Conservation (phyloP, 2,329 filamentous ascomycete species). For the Aureobasidium sp. region DNA sequence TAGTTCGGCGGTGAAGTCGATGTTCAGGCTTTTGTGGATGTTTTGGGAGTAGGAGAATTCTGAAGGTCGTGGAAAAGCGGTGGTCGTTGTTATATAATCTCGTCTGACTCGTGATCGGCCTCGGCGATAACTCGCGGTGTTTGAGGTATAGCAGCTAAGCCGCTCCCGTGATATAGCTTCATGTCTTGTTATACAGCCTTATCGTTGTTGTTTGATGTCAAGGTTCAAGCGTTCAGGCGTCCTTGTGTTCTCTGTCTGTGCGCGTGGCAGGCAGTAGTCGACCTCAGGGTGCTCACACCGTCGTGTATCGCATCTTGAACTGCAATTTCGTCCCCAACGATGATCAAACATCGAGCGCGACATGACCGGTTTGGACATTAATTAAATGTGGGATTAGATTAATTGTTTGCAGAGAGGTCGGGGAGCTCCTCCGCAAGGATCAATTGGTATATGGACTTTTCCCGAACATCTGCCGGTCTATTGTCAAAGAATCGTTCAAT, state of each 20-base stretch:
- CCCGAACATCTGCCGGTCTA: neutral
- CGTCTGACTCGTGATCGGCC: neutral
- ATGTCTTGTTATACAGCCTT: neutral
- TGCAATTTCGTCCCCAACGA: too few relatives aligned
- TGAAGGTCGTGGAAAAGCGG: neutral
- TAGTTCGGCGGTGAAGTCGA: too few relatives aligned
- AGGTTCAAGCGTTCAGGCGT: neutral
- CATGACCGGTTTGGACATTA: neutral
- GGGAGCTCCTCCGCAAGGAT: neutral
- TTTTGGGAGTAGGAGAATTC: neutral
- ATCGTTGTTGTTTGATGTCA: neutral
- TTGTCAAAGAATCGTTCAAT: too few relatives aligned
- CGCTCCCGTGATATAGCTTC: neutral
- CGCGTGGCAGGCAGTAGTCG: neutral
- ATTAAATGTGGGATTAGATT: neutral
- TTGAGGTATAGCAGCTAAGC: constrained; percentile 29
- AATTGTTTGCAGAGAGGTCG: neutral
- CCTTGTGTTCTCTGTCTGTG: neutral
- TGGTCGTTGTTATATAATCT: neutral
- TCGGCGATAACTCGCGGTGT: constrained; percentile 11
- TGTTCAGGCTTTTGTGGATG: neutral
- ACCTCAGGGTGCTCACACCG: neutral
- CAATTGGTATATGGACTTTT: neutral
- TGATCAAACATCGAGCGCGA: neutral
- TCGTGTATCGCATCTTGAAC: neutral